Base-by-base conservation (phyloP, 768 basidiomycete genomes). In the Trametes maxima region DNA sequence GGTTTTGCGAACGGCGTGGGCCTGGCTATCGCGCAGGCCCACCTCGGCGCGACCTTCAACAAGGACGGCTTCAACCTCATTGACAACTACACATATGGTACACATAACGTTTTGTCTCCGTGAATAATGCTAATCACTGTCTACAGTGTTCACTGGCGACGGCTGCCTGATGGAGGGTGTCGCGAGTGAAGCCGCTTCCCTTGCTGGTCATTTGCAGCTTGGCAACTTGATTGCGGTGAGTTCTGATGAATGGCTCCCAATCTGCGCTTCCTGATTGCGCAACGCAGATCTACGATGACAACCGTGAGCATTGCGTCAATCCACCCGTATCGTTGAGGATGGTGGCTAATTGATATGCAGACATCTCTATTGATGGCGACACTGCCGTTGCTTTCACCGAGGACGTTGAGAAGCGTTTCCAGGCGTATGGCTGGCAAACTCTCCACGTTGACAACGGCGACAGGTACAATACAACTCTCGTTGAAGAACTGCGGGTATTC, bases 131-230 rank as follows among this genome's bases (percentile, higher is more conserved):
- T 63, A 19, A 59, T 24, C 11, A 12, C 19, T 37, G 44, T 58
- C 50, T 53, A 19, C 63, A 92, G 92, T 90, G 53, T 96, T 97
- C 80, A 82, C 85, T 62, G 95, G 95, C 69, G 95, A 98, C 76
- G 95, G 95, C 47, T 98, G 95, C 78, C 82, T 98, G 55, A 95
- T 95, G 90, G 95, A 98, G 76, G 95, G 95, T 81, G 88, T 98
- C 66, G 84, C 94, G n/a, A 83, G 84, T 64, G 95, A 98, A 75
- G 94, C 95, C 42, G 89, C 90, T 62, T 93, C 90, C 69, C 83
- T 97, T 65, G 95, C 94, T 62, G 95, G 95, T 64, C 95, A 98
- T 77, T 82, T 97, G 69, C 88, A 94, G 73, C 84, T 98, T 43
- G 94, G 92, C 57, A 97, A 95, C 77, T 81, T 98, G 69, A 88